phyloP scores from a whole-genome alignment of 1,284 basidiomycete genomes.

The Papiliotrema laurentii region DNA sequence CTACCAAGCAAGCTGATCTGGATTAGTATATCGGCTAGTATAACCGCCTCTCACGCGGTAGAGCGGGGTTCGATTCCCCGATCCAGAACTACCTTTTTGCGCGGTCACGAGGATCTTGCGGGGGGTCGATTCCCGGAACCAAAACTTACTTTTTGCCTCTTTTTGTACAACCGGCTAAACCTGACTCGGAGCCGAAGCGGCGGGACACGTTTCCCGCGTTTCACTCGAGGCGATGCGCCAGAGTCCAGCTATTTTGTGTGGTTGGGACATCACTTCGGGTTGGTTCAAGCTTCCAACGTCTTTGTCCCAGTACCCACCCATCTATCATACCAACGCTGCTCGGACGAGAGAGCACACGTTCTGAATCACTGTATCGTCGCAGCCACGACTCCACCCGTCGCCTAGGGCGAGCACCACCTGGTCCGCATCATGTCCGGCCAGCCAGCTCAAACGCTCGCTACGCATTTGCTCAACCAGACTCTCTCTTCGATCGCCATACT shows the following conservation, averaged over 20 bases:
- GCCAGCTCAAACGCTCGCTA: slow-evolving; percentile 28
- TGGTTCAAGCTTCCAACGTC: too few species aligned
- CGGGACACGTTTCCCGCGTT: not conserved
- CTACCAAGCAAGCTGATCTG: slow-evolving; percentile 2
- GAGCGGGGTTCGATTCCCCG: slow-evolving; percentile 8
- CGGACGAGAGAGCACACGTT: too few species aligned
- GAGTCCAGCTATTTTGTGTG: too few species aligned
- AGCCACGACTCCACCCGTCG: not conserved
- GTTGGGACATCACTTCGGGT: too few species aligned
- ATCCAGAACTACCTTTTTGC: slow-evolving; percentile 2
- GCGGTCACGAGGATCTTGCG: not conserved
- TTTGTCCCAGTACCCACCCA: too few species aligned
- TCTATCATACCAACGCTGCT: too few species aligned
- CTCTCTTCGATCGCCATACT: slow-evolving; percentile 32
- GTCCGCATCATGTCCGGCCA: slow-evolving; percentile 1
- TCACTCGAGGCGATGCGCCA: too few species aligned
- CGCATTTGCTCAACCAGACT: slow-evolving; percentile 42
- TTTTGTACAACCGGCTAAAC: not conserved
- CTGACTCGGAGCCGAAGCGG: not conserved
- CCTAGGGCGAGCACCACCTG: not conserved
- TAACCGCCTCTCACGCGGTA: slow-evolving; percentile 8
- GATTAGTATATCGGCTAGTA: slow-evolving; percentile 9
- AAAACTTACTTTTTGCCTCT: not conserved
- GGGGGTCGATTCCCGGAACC: not conserved
- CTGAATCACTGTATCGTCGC: not conserved